These are phyloP conservation scores for Eremomyces bilateralis DNA, from an alignment of 495 filamentous ascomycete species.

Conservation along the genomic window DNA sequence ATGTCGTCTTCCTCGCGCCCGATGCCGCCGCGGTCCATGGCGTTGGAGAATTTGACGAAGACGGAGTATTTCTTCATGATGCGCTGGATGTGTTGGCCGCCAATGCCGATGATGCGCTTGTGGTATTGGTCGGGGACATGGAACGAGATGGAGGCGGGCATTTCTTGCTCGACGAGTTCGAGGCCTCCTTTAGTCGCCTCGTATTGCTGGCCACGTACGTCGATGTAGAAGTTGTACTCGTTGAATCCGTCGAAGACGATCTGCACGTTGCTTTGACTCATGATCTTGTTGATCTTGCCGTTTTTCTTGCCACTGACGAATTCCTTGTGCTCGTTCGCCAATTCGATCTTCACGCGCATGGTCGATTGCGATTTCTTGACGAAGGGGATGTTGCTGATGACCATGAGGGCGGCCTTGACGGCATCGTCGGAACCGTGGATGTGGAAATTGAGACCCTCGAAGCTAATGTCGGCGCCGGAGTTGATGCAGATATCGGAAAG, in stretches of 20 bases:
- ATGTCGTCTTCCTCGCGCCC: constrained; percentile 92
- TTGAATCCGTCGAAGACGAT: constrained; percentile 98
- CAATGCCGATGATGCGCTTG: constrained; percentile 97
- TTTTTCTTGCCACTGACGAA: constrained; percentile 99
- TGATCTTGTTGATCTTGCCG: constrained; percentile 99
- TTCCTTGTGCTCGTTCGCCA: constrained; percentile 98
- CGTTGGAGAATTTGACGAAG: constrained; percentile 98
- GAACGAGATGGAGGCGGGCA: constrained; percentile 97
- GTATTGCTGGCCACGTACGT: constrained; percentile 77
- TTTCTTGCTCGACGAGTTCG: constrained; percentile 88
- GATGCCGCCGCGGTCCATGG: constrained; percentile 91
- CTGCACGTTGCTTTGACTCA: constrained; percentile 96
- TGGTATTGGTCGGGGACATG: constrained; percentile 99
- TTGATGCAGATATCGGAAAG: constrained; percentile 89
- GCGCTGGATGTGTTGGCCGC: constrained; percentile 93
- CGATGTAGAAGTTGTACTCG: constrained; percentile 99
- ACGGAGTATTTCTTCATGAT: constrained; percentile 99
- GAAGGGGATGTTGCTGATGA: constrained; percentile 79
- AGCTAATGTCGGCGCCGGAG: constrained; percentile 82
- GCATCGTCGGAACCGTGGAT: constrained; percentile 91
- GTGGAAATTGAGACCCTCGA: constrained; percentile 80
- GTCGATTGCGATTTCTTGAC: constrained; percentile 71
- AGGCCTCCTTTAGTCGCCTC: constrained; percentile 82
- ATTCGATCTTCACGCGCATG: constrained; percentile 92
- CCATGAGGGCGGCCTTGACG: constrained; percentile 79